These are phyloP conservation scores for Lanmaoa rubissima DNA, from an alignment of 768 basidiomycete genomes.

Conservation along the genomic window DNA sequence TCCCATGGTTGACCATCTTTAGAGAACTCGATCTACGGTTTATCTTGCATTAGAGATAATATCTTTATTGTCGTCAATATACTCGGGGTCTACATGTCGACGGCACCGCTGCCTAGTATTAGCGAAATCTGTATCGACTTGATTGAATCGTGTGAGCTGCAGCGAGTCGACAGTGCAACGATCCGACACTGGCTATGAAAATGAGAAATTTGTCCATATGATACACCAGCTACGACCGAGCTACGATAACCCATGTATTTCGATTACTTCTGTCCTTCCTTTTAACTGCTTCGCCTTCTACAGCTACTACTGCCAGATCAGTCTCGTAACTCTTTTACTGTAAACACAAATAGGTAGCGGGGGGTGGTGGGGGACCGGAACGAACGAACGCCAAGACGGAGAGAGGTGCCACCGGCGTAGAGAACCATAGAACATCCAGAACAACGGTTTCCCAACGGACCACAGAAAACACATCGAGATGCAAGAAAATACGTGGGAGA, in stretches of 20 bases:
- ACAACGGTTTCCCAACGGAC: slow-evolving; percentile 20
- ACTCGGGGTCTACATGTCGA: no score
- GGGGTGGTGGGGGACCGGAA: slow-evolving; percentile 6
- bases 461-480: slow-evolving; percentile 22
- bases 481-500: slow-evolving; percentile 20
- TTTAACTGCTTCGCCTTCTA: slow-evolving; percentile 24
- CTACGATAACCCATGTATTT: slow-evolving; percentile 27
- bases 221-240: slow-evolving; percentile 28
- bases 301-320: slow-evolving; percentile 29
- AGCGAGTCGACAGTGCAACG: no score
- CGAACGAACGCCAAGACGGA: slow-evolving; percentile 8
- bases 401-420: slow-evolving; percentile 10
- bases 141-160: not conserved
- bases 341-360: slow-evolving; percentile 22
- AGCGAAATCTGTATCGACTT: not conserved
- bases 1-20: not conserved
- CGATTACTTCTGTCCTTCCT: slow-evolving; percentile 35
- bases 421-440: slow-evolving; percentile 19
- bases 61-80: not conserved
- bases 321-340: slow-evolving; percentile 21
- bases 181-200: not conserved
- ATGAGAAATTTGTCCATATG: slow-evolving; percentile 21
- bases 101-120: not conserved
- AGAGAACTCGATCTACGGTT: not conserved
- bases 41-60: not conserved